Evolutionary conservation across 148 eudicot species (phyloP), one percentile per base, ranked within the genome.

Genomic region (Fallopia convolvulus): DNA sequence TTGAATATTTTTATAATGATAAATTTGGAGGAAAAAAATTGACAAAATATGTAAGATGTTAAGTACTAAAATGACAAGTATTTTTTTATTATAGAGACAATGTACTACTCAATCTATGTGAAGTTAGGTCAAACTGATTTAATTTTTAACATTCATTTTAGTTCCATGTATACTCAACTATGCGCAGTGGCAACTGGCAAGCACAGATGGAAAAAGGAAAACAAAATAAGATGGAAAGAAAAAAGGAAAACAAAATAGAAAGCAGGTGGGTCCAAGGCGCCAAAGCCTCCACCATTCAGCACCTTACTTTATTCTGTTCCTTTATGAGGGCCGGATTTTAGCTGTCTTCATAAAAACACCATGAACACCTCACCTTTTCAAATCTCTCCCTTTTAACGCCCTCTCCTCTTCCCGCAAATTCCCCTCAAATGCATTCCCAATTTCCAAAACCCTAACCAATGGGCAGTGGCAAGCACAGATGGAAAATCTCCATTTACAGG

Each of bases 401-500:
- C 61, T 2, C 20, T 55, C 61, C 6, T 55, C 61, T 55, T 18
- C 61, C 61, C 61, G 47, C 47, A 44, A 44, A 44, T 44, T 55
- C 26, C 23, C 9, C 30, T 26, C 30, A 26, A 26, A 18, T 55
- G 61, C 61, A 55, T 8, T 6, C 23, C 20, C 61, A 55, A 55
- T 15, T 48, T 2, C 15, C 61, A 18, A 55, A 17, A 55, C 61
- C 14, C 68, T 23, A 26, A 21, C 36, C 60, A 65, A 91, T 88
- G 91, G 90, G 92, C 30, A 87, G 79, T 30, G 83, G 82, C 12
- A 86, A 87, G 39, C 87, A 85, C 26, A 75, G 84, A 44, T 93
- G 95, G 95, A 88, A 85, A 83, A 79, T 89, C 74, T 85, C 88
- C 20, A 85, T 89, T 32, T 88, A 87, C 79, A 74, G 87, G 80